phyloP scores from a whole-genome alignment of 768 basidiomycete species.

The Boletus coccyginus region DNA sequence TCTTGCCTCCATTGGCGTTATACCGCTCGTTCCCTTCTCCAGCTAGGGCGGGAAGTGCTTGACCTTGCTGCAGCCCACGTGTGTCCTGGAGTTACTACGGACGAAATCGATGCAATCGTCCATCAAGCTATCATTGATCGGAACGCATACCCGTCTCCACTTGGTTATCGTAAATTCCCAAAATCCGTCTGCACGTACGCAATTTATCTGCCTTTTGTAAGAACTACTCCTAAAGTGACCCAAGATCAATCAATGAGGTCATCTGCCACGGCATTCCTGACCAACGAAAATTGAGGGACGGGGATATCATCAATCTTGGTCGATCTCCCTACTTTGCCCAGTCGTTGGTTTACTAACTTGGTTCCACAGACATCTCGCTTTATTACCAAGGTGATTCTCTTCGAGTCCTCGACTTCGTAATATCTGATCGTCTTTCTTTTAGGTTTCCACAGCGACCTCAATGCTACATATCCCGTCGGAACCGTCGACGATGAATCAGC shows the following conservation, averaged over 20 bases:
- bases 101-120: slow-evolving; percentile 91
- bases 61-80: slow-evolving; percentile 86
- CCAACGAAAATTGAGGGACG: slow-evolving; percentile 76
- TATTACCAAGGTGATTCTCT: slow-evolving; percentile 65
- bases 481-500: slow-evolving; percentile 78
- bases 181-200: slow-evolving; percentile 95
- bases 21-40: neutral
- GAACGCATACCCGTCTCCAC: slow-evolving; percentile 89
- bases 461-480: slow-evolving; percentile 91
- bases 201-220: slow-evolving; percentile 15
- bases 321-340: slow-evolving; percentile 19
- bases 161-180: slow-evolving; percentile 89
- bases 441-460: slow-evolving; percentile 93
- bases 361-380: slow-evolving; percentile 63
- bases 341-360: slow-evolving; percentile 16
- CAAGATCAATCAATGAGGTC: slow-evolving; percentile 87
- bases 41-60: slow-evolving; percentile 92
- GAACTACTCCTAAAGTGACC: slow-evolving; percentile 1
- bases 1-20: neutral
- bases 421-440: neutral
- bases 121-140: slow-evolving; percentile 90
- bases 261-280: slow-evolving; percentile 99
- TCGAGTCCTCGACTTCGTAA: neutral
- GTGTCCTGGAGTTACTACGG: slow-evolving; percentile 91
- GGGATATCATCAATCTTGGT: slow-evolving; percentile 97